Percentiles rank a stretch among this genome's conserved stretches.
phyloP scores from a whole-genome alignment of 306 rosid species.

The Gleditsia sinensis region DNA sequence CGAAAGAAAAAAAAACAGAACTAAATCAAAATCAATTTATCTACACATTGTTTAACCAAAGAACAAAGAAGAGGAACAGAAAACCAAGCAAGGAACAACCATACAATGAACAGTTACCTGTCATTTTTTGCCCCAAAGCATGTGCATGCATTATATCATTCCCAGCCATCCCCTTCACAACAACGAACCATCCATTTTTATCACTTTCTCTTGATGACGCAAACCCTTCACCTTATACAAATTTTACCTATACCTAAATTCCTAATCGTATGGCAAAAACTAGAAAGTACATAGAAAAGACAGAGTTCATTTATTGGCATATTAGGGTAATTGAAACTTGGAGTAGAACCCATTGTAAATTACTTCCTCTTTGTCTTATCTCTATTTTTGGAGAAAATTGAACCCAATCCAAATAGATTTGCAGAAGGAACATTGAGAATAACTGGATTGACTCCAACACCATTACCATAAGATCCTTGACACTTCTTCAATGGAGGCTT shows the following conservation, averaged over 20 bases:
- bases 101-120: constrained; percentile 56
- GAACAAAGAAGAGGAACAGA: constrained; percentile 33
- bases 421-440: constrained; percentile 67
- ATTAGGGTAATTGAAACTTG: not conserved
- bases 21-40: constrained; percentile 31
- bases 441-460: constrained; percentile 57
- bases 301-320: constrained; percentile 15
- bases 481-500: constrained; percentile 79
- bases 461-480: constrained; percentile 56
- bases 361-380: constrained; percentile 75
- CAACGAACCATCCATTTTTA: constrained; percentile 19
- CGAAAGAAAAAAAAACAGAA: not conserved
- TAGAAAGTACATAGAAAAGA: constrained; percentile 15
- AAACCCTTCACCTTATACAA: constrained; percentile 37
- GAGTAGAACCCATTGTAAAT: not conserved
- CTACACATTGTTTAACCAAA: constrained; percentile 32
- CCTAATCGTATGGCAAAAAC: constrained; percentile 24
- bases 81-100: constrained; percentile 46
- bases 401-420: constrained; percentile 70
- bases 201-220: constrained; percentile 34
- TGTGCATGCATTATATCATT: constrained; percentile 56
- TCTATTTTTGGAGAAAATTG: constrained; percentile 72
- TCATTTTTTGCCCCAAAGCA: constrained; percentile 58
- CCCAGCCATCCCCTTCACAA: constrained; percentile 42
- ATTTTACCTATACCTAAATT: not conserved